Conservation (phyloP, 179 eudicot genomes). For the Monotropa hypopitys region DNA sequence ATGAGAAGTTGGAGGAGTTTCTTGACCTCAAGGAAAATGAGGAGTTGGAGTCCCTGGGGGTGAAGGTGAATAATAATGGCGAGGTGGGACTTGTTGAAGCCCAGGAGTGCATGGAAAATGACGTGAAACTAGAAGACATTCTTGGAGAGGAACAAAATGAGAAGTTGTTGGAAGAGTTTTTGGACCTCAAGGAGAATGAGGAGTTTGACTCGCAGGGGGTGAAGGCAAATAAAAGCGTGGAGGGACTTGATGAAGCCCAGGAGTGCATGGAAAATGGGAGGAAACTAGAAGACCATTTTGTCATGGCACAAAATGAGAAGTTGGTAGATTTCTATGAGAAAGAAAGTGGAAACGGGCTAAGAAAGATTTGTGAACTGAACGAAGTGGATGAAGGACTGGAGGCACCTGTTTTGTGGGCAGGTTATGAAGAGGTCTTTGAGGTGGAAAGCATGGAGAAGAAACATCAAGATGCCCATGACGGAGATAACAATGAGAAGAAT, state of each 20-base stretch:
- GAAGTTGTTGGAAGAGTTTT: not conserved
- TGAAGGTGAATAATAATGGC: conserved; percentile 8
- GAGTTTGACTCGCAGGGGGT: not conserved
- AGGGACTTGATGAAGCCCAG: conserved; percentile 17
- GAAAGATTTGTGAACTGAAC: conserved; percentile 19
- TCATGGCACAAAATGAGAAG: not conserved
- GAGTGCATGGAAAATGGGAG: conserved; percentile 17
- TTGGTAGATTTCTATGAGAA: conserved; percentile 12
- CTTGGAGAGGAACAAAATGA: not conserved
- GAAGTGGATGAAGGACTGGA: conserved; percentile 23
- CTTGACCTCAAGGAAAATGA: not conserved
- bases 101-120: conserved; percentile 18
- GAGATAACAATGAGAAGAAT: conserved; percentile 9
- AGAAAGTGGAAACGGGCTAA: conserved; percentile 20
- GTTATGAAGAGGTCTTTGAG: conserved; percentile 12
- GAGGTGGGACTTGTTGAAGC: conserved; percentile 17
- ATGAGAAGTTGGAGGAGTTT: not conserved
- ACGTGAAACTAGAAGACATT: conserved; percentile 10
- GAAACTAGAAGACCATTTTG: conserved; percentile 3
- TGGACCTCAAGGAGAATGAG: not conserved
- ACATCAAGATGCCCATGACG: conserved; percentile 8
- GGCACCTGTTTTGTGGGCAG: conserved; percentile 21
- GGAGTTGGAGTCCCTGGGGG: not conserved
- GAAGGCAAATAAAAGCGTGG: conserved; percentile 11
- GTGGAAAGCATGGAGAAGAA: conserved; percentile 14